These are phyloP conservation scores for Cryoendolithus antarcticus DNA, from an alignment of 2,329 filamentous ascomycete species.

Conservation along the genomic window DNA sequence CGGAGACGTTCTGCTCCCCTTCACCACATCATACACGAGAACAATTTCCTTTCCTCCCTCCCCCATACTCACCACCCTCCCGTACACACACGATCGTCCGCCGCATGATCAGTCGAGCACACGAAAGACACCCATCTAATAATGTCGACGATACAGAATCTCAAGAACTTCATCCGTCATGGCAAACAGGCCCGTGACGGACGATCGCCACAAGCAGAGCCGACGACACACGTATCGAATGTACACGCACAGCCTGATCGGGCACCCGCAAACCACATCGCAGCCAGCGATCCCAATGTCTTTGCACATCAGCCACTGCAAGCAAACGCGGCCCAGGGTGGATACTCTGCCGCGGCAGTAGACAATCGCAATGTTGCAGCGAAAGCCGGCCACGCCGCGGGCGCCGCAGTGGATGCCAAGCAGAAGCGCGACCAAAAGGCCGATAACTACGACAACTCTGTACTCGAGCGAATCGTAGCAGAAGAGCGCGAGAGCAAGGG, in stretches of 20 bases:
- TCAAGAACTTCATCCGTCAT: conserved; percentile 97
- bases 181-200: conserved; percentile 80
- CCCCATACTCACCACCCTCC: not conserved
- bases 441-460: conserved; percentile 45
- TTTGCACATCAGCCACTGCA: conserved; percentile 45
- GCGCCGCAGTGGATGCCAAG: conserved; percentile 49
- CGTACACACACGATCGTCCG: too few relatives aligned
- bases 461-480: conserved; percentile 74
- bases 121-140: conserved; percentile 7
- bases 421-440: conserved; percentile 41
- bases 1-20: not conserved
- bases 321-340: conserved; percentile 31
- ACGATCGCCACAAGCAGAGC: conserved; percentile 46
- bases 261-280: conserved; percentile 26
- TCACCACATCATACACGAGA: not conserved
- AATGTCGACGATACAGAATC: conserved; percentile 75
- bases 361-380: conserved; percentile 53
- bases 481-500: conserved; percentile 79
- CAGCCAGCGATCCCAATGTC: conserved; percentile 48
- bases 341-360: conserved; percentile 52
- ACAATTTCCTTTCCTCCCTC: not conserved
- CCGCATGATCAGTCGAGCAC: too few relatives aligned
- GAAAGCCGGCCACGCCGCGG: conserved; percentile 53
- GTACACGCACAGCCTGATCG: conserved; percentile 53
- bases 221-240: conserved; percentile 50